These are phyloP conservation scores for Tuber magnatum DNA, from an alignment of 495 filamentous ascomycete genomes.

Conservation along the genomic window DNA sequence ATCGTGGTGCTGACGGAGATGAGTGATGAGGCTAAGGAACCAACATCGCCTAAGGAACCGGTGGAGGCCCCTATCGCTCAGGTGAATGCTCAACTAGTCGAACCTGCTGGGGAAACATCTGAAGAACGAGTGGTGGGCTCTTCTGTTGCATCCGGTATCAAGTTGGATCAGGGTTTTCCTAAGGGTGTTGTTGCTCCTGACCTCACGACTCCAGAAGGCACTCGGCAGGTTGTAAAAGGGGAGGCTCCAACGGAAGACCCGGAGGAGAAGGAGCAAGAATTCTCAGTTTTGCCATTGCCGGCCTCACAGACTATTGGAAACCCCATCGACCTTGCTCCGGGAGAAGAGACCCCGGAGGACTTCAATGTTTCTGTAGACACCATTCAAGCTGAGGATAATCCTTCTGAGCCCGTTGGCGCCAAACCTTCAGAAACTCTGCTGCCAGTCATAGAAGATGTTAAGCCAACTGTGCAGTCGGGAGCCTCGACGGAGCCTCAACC, in stretches of 20 bases:
- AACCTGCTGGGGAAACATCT: background rate
- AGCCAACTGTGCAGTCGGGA: conserved; percentile 5
- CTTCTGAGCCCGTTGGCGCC: conserved; percentile 67
- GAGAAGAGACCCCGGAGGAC: no score
- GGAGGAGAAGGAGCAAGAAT: no score
- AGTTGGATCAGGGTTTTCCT: conserved; percentile 72
- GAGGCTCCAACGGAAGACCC: no score
- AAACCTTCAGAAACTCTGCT: background rate
- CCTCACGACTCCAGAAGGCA: background rate
- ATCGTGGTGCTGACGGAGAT: background rate
- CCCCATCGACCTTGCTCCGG: no score
- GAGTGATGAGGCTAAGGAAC: conserved; percentile 9
- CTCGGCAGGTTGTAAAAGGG: background rate
- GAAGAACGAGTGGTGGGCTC: background rate
- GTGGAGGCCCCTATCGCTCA: background rate
- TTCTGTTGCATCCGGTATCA: conserved; percentile 53
- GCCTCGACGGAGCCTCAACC: background rate
- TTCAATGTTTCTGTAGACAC: no score
- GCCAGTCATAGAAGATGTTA: conserved; percentile 3
- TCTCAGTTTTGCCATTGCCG: no score
- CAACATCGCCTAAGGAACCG: background rate
- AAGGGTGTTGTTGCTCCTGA: conserved; percentile 52
- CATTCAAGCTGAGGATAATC: conserved; percentile 70
- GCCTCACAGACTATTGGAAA: no score
- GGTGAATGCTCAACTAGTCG: background rate